Percentiles rank a stretch among this genome's conserved stretches.
Evolutionary conservation across 1,139 yeast genomes (phyloP).

Genomic region (Arxiozyma bovina): DNA sequence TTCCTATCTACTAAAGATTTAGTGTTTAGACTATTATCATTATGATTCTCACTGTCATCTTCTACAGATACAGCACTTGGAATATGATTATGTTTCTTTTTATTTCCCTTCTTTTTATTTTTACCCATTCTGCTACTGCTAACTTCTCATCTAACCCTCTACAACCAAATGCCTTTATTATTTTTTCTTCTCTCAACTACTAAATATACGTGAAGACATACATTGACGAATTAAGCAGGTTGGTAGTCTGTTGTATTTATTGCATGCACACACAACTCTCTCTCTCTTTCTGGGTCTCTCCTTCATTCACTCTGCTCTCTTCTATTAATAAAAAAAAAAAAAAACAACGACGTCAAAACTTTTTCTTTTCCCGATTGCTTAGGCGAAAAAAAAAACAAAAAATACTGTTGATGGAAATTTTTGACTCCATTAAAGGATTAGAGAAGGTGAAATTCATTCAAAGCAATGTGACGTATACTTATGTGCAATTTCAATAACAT

Average conservation of each 20-base stretch:
- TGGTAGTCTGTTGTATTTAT: neutral
- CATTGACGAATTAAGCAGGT: neutral
- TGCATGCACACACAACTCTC: too few relatives aligned
- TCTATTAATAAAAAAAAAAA: too few relatives aligned
- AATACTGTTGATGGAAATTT: neutral
- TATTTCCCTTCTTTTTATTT: conserved; percentile 24
- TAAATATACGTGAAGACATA: neutral
- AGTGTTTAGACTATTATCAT: neutral
- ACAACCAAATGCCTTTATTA: neutral
- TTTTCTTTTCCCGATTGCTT: too few relatives aligned
- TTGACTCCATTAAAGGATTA: neutral
- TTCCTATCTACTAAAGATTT: neutral
- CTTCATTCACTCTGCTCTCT: too few relatives aligned
- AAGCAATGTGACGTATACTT: too few relatives aligned
- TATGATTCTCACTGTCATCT: conserved; percentile 5
- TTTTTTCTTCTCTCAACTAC: neutral
- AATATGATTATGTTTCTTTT: conserved; percentile 9
- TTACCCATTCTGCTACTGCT: conserved; percentile 21
- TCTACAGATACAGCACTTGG: neutral
- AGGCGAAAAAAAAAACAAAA: too few relatives aligned
- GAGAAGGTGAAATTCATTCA: neutral
- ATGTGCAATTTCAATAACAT: too few relatives aligned
- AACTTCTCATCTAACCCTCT: neutral
- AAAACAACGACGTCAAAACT: neutral
- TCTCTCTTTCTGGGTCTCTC: too few relatives aligned